phyloP scores from a whole-genome alignment of 169 alveolate species.

The Theileria parva region DNA sequence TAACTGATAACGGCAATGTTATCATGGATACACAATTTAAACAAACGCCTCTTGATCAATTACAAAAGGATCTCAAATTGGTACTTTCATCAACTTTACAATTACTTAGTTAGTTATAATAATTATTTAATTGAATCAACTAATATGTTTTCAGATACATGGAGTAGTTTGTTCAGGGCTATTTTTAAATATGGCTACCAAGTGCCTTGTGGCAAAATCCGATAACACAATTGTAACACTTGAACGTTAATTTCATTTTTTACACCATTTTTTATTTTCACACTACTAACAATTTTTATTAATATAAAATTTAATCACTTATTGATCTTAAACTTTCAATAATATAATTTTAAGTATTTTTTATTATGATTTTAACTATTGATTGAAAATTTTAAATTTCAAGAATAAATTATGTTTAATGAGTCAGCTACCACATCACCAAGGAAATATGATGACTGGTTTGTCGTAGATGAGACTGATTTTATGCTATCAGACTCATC shows the following conservation, averaged over 20 bases:
- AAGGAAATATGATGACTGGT: slow-evolving; percentile 48
- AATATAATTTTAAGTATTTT: too few relatives aligned
- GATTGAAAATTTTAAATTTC: background rate
- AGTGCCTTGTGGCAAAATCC: slow-evolving; percentile 72
- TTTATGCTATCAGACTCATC: slow-evolving; percentile 12
- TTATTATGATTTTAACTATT: too few relatives aligned
- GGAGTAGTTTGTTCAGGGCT: slow-evolving; percentile 83
- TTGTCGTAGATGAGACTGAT: slow-evolving; percentile 45
- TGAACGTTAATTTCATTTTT: background rate
- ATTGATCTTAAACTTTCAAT: background rate
- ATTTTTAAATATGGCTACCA: slow-evolving; percentile 73
- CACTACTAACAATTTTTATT: background rate
- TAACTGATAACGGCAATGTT: slow-evolving; percentile 71
- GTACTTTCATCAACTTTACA: slow-evolving; percentile 23
- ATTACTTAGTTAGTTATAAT: background rate
- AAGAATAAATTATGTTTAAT: background rate
- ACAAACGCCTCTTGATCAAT: slow-evolving; percentile 47
- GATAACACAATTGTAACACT: slow-evolving; percentile 31
- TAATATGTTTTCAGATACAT: slow-evolving; percentile 55
- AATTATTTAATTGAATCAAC: background rate
- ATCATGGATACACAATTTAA: slow-evolving; percentile 70
- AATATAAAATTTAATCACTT: background rate
- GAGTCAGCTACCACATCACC: background rate
- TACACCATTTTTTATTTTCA: slow-evolving; percentile 2
- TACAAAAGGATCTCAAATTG: slow-evolving; percentile 50